Evolutionary conservation across 805 yeast genomes (phyloP).

Genomic region (Saccharomyces kudriavzevii): DNA sequence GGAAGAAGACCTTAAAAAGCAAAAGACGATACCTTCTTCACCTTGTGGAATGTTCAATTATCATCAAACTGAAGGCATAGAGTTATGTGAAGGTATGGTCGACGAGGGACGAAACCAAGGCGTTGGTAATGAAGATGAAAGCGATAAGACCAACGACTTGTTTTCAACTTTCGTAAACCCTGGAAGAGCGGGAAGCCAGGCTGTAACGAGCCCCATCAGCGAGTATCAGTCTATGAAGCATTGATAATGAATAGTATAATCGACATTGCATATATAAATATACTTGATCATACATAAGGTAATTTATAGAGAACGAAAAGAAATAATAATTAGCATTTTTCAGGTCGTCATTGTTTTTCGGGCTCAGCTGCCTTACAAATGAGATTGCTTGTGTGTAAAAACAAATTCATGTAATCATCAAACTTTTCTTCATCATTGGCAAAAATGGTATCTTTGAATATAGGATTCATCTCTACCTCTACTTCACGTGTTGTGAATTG

Average conservation of each 20-base stretch:
- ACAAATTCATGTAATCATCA: background rate
- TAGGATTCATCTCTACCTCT: background rate
- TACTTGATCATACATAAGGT: background rate
- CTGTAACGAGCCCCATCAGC: background rate
- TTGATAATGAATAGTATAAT: background rate
- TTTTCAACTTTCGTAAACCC: slow-evolving; percentile 19
- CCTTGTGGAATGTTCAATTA: slow-evolving; percentile 27
- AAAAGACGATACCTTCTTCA: slow-evolving; percentile 27
- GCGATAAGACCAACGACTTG: slow-evolving; percentile 16
- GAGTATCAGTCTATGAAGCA: background rate
- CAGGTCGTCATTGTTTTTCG: background rate
- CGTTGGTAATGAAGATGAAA: slow-evolving; percentile 2
- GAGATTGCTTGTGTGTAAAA: background rate
- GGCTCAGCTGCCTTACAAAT: background rate
- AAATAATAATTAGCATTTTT: background rate
- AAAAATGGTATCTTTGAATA: background rate
- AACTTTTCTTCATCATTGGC: background rate
- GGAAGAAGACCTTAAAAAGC: slow-evolving; percentile 14
- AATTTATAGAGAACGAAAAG: background rate
- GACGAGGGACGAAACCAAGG: slow-evolving; percentile 7
- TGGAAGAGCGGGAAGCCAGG: background rate
- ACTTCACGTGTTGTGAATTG: background rate
- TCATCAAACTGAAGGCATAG: slow-evolving; percentile 3
- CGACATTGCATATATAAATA: background rate
- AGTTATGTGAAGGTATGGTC: slow-evolving; percentile 3